Evolutionary conservation across 2,329 filamentous ascomycete genomes (phyloP), one percentile per base, ranked within the genome.

Genomic region (Diplodia seriata): DNA sequence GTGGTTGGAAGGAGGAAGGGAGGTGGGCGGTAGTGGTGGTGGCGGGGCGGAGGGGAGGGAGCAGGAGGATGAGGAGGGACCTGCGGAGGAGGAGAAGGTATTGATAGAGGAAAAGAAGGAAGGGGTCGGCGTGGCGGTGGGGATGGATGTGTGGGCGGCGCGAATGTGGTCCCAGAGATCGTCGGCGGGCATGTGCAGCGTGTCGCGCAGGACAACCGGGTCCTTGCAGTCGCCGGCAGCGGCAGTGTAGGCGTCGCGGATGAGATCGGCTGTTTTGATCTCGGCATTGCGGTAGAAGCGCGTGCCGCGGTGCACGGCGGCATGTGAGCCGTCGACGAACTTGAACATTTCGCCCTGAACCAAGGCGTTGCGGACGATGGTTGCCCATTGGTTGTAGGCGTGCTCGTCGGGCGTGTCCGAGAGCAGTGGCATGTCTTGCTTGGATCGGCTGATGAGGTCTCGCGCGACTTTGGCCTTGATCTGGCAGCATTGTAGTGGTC

Each of bases 101-200:
- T 9, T 6, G 26, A 29, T 11, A 38, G 55, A 29, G 2, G 36
- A 31, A 14, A 38, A n/a, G 11, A 23, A 14, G 12, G 55, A 43
- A 3, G 36, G 26, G 4, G 36, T 47, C 8, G 36, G 8, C 4
- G 31, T 12, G 43, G 33, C 9, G 43, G 15, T 14, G 26, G 40
- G 26, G 40, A 62, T 29, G 40, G 9, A 12, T 2, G 57, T 62
- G 57, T 62, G 57, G 18, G 31, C 49, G 12, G 43, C 57, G 57
- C 57, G 57, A 26, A 62, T 62, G 57, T 33, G 40, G 18, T 49
- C 57, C 57, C 57, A 62, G 26, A 62, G 57, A 14, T 8, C 57
- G 15, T 40, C 31, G 40, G 57, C 57, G 3, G 20, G 43, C 26
- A 50, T 12, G 15, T 62, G 40, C 8, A 36, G 9, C 6, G 40